Base-by-base conservation (phyloP, 768 basidiomycete species). In the Phaffia australis region DNA sequence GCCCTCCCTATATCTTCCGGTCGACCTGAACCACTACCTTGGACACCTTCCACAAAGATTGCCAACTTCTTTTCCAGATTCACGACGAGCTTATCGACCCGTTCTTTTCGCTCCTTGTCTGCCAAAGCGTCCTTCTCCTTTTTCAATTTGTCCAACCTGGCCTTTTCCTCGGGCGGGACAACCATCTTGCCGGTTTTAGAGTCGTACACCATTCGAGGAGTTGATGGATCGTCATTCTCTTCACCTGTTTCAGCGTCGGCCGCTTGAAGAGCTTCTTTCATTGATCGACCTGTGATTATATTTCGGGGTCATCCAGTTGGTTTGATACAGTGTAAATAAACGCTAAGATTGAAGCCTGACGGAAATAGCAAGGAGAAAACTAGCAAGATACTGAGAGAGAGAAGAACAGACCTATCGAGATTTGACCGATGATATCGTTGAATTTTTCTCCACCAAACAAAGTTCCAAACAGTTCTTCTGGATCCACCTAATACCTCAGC, bases 41-140 rank as follows among this genome's bases (percentile, higher is more conserved):
- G 30, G 18, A 59, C 74, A 54, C 73, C 72, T 65, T 77, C 77
- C 3, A 74, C 72, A 54, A 74, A 77, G 25, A 77, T 74, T 6
- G 71, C 68, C 19, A 77, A 60, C 69, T 74, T 75, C 71, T 74
- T 75, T 47, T 68, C 59, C 46, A 77, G 68, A 56, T 76, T 74
- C 30, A 67, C 65, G 1, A 73, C 70, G 8, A 77, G 70, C 69
- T 75, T 75, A 5, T 76, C 76, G 14, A 77, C 73, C 25, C 77
- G 60, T 29, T 69, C 75, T 59, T 32, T 30, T 25, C 66, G 35
- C 55, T 67, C 66, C 21, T 35, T 27, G 7, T 54, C 35, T 3
- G 14, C 25, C 55, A 50, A 32, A n/a, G 32, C 66, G 16, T 63
- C 55, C 60, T 67, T 70, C 63, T 30, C 77, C 46, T 42, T 69